Evolutionary conservation across 108 stramenopile species (phyloP), one percentile per base, ranked within the genome.

Genomic region (Aurantiochytrium sp.): DNA sequence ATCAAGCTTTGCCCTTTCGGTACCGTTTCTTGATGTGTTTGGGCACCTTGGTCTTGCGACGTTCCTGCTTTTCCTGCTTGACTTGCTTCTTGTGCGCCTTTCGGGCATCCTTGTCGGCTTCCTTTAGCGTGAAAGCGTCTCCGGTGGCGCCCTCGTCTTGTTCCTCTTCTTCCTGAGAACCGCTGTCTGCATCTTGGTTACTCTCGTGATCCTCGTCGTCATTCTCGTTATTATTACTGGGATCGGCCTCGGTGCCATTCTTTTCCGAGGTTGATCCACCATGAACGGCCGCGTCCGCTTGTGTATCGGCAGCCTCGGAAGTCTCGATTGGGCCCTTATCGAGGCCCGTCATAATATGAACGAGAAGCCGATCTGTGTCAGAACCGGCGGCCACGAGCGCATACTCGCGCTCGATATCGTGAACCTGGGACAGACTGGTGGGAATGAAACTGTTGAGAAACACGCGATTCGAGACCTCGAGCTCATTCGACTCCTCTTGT

Each of bases 21-120:
- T 29, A 44, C 4, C 89, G 72, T 73, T 91, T 92, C 88, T 92
- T 92, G 19, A 91, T 25, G 71, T 90, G 88, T 43, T 92, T 92
- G 16, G 88, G 88, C 55, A 92, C 72, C 87, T 92, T 92, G 4
- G 83, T 58, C 44, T 60, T 72, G 60, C 90, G 90, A 19, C 58
- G 43, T 21, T 90, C 87, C 35, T n/a, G 51, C 45, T 19, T 28
- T 6, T 35, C 90, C 5, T 25, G 87, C 87, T 92, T 92, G 5
- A 55, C 58, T 19, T 45, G 25, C 72, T 87, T 89, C 72, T 72
- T 87, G 87, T 88, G 90, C 49, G 88, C 90, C 55, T 90, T 91
- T 6, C 90, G 88, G 3, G 28, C 71, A 6, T 83, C 92, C 90
- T 92, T 92, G 59, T 28, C 88, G 14, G 83, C 53, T 8, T 14